phyloP scores from a whole-genome alignment of 1,284 basidiomycete genomes.

The Papiliotrema terrestris region DNA sequence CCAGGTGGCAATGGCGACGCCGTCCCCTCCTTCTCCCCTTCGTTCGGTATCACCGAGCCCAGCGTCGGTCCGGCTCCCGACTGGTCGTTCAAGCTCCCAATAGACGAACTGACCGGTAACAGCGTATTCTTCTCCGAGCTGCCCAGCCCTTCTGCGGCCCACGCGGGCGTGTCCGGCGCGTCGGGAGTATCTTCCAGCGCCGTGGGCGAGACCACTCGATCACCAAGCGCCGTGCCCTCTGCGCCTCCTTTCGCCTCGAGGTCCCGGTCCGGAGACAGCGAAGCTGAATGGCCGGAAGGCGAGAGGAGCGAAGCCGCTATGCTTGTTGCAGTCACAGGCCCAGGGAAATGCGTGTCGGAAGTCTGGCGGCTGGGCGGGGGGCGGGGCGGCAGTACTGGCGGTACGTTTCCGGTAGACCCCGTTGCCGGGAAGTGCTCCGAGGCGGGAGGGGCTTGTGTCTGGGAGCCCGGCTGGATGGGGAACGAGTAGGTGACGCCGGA shows the following conservation, averaged over 20 bases:
- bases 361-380: neutral
- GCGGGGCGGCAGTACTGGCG: neutral
- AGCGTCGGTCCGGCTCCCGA: neutral
- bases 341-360: neutral
- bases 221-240: neutral
- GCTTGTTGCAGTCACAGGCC: no score
- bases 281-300: no score
- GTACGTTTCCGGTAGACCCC: no score
- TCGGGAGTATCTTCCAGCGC: neutral
- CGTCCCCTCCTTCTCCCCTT: neutral
- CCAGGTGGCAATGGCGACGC: slow-evolving; percentile 29
- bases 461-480: slow-evolving; percentile 2
- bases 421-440: no score
- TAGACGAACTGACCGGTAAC: neutral
- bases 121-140: neutral
- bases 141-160: slow-evolving; percentile 24
- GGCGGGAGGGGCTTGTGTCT: no score
- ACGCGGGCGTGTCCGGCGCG: slow-evolving; percentile 11
- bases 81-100: neutral
- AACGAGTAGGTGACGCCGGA: slow-evolving; percentile 3
- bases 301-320: no score
- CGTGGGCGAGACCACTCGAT: neutral
- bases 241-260: neutral
- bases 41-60: neutral
- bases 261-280: no score